Conservation (phyloP, 495 filamentous ascomycete species). For the Annulohypoxylon nitens region DNA sequence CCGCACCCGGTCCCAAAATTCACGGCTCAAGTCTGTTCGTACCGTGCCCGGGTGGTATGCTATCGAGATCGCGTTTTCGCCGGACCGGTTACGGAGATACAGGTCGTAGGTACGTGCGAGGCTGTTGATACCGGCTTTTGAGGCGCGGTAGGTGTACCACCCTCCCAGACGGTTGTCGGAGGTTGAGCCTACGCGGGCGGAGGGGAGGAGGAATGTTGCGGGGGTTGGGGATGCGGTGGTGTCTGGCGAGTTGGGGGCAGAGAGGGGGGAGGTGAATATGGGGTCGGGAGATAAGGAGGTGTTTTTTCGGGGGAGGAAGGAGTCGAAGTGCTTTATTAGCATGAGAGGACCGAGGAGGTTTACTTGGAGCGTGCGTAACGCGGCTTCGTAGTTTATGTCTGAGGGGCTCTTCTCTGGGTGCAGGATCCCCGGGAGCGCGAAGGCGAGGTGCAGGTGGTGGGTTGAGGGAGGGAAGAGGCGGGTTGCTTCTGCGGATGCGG, state of each 20-base stretch:
- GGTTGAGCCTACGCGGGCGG: slow-evolving; percentile 81
- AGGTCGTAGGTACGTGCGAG: slow-evolving; percentile 79
- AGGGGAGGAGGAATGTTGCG: slow-evolving; percentile 77
- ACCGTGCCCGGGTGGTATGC: slow-evolving; percentile 88
- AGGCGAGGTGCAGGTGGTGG: slow-evolving; percentile 74
- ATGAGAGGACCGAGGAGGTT: slow-evolving; percentile 82
- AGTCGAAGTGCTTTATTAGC: slow-evolving; percentile 78
- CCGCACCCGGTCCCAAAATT: slow-evolving; percentile 74
- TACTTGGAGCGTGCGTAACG: slow-evolving; percentile 72
- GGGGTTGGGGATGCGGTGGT: slow-evolving; percentile 51
- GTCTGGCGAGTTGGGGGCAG: too few species aligned
- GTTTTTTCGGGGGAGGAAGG: slow-evolving; percentile 71
- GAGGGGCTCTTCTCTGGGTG: slow-evolving; percentile 78
- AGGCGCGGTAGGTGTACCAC: slow-evolving; percentile 81
- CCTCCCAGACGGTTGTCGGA: slow-evolving; percentile 77
- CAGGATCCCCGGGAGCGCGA: slow-evolving; percentile 79
- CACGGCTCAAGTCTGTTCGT: slow-evolving; percentile 76
- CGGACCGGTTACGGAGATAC: slow-evolving; percentile 67
- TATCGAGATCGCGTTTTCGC: slow-evolving; percentile 72
- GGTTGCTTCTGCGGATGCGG: slow-evolving; percentile 57
- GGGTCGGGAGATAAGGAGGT: slow-evolving; percentile 25
- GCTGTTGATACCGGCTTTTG: slow-evolving; percentile 79
- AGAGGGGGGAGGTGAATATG: neutral
- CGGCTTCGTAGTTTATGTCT: slow-evolving; percentile 68
- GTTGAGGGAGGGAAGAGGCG: slow-evolving; percentile 61